These are phyloP conservation scores for Chaetomidium leptoderma DNA, from an alignment of 495 filamentous ascomycete species.

Conservation along the genomic window DNA sequence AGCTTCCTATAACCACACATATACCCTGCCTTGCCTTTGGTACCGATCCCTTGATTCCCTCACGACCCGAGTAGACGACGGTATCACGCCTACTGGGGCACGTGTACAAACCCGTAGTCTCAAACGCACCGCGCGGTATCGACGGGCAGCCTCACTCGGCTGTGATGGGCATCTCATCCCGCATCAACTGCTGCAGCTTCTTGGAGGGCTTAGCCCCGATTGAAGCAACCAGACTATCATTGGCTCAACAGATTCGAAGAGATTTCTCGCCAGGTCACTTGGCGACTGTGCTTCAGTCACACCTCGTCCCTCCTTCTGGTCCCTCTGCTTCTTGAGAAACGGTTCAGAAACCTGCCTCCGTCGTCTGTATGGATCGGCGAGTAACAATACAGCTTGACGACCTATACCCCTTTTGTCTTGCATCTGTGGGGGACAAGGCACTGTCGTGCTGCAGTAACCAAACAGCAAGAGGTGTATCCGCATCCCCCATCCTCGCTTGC, in stretches of 20 bases:
- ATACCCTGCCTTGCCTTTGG: no score
- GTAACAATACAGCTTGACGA: neutral
- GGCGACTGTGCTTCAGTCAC: neutral
- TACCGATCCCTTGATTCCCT: no score
- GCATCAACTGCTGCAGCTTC: neutral
- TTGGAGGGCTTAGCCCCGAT: neutral
- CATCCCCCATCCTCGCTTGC: neutral
- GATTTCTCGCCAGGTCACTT: neutral
- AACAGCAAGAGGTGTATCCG: no score
- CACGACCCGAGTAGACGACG: no score
- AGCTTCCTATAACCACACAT: no score
- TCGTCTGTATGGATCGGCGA: neutral
- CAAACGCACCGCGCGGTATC: no score
- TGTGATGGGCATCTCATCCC: neutral
- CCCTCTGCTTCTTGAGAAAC: neutral
- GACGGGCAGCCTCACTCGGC: neutral
- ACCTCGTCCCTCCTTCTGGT: neutral
- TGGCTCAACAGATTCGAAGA: neutral
- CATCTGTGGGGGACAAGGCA: constrained; percentile 2
- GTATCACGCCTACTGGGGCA: no score
- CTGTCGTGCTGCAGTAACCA: no score
- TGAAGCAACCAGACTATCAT: neutral
- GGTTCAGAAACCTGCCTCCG: neutral
- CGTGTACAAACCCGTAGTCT: no score
- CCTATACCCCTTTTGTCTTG: neutral